Conservation (phyloP, 2,329 filamentous ascomycete species). For the Nigrospora osmanthi region DNA sequence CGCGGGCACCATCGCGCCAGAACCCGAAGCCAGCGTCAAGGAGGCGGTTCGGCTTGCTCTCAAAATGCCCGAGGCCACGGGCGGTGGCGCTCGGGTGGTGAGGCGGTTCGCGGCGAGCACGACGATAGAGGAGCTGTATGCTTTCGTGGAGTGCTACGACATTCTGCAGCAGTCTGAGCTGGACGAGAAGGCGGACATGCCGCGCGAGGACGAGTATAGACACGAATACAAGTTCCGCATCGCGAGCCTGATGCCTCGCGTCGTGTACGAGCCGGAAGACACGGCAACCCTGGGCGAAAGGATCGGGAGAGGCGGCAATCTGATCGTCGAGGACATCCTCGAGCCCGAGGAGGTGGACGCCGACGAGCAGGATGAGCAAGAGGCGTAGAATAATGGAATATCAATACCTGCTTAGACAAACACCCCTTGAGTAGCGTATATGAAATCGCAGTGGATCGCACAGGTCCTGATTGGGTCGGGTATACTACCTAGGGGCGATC, state of each 20-base stretch:
- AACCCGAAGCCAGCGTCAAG: constrained; percentile 56
- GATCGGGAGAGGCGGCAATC: constrained; percentile 76
- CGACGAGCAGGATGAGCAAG: constrained; percentile 19
- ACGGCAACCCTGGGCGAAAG: constrained; percentile 60
- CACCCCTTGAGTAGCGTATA: too few species aligned
- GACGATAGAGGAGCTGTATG: constrained; percentile 81
- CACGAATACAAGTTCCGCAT: constrained; percentile 83
- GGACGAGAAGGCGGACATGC: constrained; percentile 28
- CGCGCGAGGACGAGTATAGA: constrained; percentile 52
- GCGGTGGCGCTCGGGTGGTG: constrained; percentile 62
- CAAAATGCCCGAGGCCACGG: constrained; percentile 51
- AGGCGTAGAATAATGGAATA: constrained; percentile 22
- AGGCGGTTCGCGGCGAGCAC: constrained; percentile 65
- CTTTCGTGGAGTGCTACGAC: constrained; percentile 89
- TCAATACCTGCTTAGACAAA: too few species aligned
- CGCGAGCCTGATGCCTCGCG: constrained; percentile 76
- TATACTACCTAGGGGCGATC: too few species aligned
- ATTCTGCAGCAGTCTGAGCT: constrained; percentile 36
- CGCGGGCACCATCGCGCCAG: constrained; percentile 54
- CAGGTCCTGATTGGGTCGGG: too few species aligned
- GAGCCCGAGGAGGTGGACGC: constrained; percentile 29
- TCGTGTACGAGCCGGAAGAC: constrained; percentile 65
- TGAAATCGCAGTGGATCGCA: too few species aligned
- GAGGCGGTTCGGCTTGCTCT: constrained; percentile 65
- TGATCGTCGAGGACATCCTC: constrained; percentile 75